A percentile compares a stretch with the other conserved stretches of the same genome.
Evolutionary conservation across 225 moss, liverwort and hornwort species (phyloP).

Genomic region (Polytrichum formosum): DNA sequence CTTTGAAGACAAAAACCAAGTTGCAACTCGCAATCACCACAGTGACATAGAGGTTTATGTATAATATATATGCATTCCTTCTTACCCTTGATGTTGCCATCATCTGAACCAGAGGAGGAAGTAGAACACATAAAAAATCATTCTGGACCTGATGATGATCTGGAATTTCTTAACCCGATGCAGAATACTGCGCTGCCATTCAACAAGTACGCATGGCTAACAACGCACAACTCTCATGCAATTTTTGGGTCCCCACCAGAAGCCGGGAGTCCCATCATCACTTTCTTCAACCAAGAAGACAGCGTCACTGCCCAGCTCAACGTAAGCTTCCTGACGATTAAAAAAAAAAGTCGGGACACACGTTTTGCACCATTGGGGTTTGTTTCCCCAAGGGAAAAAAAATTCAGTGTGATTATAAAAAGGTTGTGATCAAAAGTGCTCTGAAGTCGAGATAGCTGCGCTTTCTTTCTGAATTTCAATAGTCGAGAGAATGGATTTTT

Average conservation of each 20-base stretch:
- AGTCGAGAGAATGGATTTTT: too few relatives aligned
- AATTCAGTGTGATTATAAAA: too few relatives aligned
- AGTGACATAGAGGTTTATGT: too few relatives aligned
- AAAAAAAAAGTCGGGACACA: too few relatives aligned
- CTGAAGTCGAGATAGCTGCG: too few relatives aligned
- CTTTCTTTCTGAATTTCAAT: too few relatives aligned
- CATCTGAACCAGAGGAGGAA: too few relatives aligned
- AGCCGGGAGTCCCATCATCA: conserved; percentile 53
- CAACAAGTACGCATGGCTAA: conserved; percentile 84
- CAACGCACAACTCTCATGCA: conserved; percentile 79
- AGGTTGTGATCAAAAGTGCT: background rate
- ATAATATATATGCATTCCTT: background rate
- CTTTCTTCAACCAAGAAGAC: conserved; percentile 83
- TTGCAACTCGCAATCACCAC: too few relatives aligned
- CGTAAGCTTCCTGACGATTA: conserved; percentile 25
- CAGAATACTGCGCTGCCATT: conserved; percentile 73
- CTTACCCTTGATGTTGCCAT: background rate
- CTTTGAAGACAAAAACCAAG: too few relatives aligned
- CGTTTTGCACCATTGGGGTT: too few relatives aligned
- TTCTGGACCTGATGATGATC: background rate
- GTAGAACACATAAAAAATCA: too few relatives aligned
- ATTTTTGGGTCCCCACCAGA: conserved; percentile 31
- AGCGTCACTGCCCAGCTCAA: conserved; percentile 64
- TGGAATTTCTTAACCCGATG: conserved; percentile 1
- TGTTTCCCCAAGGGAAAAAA: too few relatives aligned